Base-by-base conservation (phyloP, 306 rosid genomes). In the Acmispon strigosus region DNA sequence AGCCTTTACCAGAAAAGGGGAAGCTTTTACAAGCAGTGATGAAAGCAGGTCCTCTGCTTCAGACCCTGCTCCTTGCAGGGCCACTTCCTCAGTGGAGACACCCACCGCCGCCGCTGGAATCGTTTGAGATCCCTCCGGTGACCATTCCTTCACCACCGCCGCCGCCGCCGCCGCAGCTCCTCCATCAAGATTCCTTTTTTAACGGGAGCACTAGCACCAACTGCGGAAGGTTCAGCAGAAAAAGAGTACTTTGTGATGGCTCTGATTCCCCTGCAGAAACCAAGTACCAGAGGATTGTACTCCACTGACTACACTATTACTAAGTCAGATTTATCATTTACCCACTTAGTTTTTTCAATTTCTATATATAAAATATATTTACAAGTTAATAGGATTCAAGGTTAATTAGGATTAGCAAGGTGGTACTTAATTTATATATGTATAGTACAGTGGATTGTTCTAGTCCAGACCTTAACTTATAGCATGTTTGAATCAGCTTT, bases 51-150 rank as follows among this genome's bases (percentile, higher is more conserved):
- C 98, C 98, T 56, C 82, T 94, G 0, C 98, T 94, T 27, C 94
- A 90, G 70, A 90, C 94, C 7, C 84, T 94, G 22, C 92, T 94
- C 9, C 53, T 94, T 55, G 99, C 99, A 5, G 99, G 99, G 53
- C 99, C 99, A 66, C 92, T 94, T 18, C 99, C 99, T 53, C 97
- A 94, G 57, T 94, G 99, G 99, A 89, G 96, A 69, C 99, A 94
- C 78, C 99, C 99, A 2, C 99, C 99, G 2, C 99, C 99, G 0
- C 95, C 99, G 4, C 86, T 94, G 1, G 92, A 94, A 71, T 83
- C 99, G 41, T 91, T 84, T 48, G 87, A 94, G 74, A 94, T 94
- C 74, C 99, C 97, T 0, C 98, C 97, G 0, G 96, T 94, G 41
- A 87, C 96, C 37, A 86, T 90, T 73, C 90, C 97, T 15, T 85